phyloP scores from a whole-genome alignment of 192 early-diverging fungal genomes.

The Chytriomyces sp. region DNA sequence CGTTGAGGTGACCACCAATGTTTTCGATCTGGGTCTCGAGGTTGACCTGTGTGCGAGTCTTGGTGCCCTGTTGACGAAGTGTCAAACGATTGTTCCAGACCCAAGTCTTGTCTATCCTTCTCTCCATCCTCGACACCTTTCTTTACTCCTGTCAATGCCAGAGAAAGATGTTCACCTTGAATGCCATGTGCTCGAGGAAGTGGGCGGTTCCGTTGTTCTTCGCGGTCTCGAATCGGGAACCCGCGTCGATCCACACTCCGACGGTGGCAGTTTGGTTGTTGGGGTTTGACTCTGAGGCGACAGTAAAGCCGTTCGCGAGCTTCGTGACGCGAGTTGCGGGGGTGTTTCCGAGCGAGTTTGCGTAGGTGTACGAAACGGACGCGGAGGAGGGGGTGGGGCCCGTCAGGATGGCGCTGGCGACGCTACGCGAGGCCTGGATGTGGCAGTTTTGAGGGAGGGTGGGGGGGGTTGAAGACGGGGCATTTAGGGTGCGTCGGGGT shows the following conservation, averaged over 20 bases:
- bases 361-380: constrained; percentile 47
- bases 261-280: constrained; percentile 65
- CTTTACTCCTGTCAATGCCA: no score
- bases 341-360: constrained; percentile 49
- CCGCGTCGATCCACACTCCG: constrained; percentile 65
- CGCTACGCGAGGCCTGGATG: background rate
- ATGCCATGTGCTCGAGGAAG: constrained; percentile 99
- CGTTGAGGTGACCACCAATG: constrained; percentile 97
- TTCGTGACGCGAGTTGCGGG: constrained; percentile 54
- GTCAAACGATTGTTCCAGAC: no score
- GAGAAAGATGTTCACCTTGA: no score
- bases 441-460: background rate
- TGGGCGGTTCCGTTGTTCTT: constrained; percentile 94
- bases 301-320: constrained; percentile 58
- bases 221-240: constrained; percentile 59
- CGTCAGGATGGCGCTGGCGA: constrained; percentile 19
- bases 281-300: constrained; percentile 60
- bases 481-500: no score
- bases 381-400: constrained; percentile 30
- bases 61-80: constrained; percentile 81
- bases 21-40: constrained; percentile 96
- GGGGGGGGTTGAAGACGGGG: background rate
- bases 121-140: no score
- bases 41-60: constrained; percentile 80
- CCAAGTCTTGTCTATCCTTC: no score